Conservation (phyloP, 108 stramenopile genomes). For the Bacterosira constricta region DNA sequence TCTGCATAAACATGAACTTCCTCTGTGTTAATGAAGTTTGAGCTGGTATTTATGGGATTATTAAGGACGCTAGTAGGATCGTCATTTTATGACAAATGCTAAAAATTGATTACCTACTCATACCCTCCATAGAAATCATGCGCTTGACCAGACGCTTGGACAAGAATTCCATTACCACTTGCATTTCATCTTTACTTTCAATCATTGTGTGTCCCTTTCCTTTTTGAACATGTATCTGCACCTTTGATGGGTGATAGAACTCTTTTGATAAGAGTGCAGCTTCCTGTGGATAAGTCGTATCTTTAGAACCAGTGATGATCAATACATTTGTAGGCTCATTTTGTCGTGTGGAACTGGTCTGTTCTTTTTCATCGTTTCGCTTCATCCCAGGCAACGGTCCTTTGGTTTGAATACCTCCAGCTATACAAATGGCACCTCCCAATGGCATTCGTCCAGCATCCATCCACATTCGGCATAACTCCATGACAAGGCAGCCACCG, state of each 20-base stretch:
- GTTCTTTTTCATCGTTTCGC: neutral
- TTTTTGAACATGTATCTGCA: conserved; percentile 35
- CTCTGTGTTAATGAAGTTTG: neutral
- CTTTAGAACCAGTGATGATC: conserved; percentile 38
- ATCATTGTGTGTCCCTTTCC: conserved; percentile 55
- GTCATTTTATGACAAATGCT: neutral
- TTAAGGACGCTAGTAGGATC: too few species aligned
- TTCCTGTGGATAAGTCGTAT: conserved; percentile 15
- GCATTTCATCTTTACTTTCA: conserved; percentile 32
- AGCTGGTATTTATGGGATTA: too few species aligned
- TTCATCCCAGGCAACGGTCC: neutral
- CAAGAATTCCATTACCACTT: conserved; percentile 10
- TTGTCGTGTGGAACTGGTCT: neutral
- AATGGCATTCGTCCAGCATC: conserved; percentile 13
- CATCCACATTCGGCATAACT: conserved; percentile 30
- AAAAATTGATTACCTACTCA: neutral
- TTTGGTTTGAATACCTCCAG: conserved; percentile 32
- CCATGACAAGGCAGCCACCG: conserved; percentile 53
- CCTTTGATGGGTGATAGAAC: conserved; percentile 20
- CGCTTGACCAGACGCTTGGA: neutral
- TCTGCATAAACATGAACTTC: neutral
- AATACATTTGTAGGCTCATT: conserved; percentile 38
- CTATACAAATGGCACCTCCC: conserved; percentile 52
- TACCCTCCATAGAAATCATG: conserved; percentile 7
- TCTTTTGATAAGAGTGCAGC: conserved; percentile 15